Evolutionary conservation across 331 rosid species (phyloP), one percentile per base, ranked within the genome.

Genomic region (Rhamnella rubrinervis): DNA sequence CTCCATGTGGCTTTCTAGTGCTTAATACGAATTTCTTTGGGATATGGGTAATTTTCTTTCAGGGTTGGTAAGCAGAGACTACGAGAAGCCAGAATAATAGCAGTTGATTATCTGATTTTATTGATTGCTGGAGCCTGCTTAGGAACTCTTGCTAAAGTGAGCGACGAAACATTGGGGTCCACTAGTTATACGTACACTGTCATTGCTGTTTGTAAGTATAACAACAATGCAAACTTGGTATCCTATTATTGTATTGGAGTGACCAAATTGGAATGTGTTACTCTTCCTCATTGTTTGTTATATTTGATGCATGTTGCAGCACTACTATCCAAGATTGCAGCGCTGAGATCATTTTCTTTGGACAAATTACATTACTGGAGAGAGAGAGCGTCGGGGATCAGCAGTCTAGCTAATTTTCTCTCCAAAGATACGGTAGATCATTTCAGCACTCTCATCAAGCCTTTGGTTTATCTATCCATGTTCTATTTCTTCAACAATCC

Each of bases 291-390:
- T 77, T 85, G 82, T 44, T 7, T 31, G 35, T 31, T 31, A 3
- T 31, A 31, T 31, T 31, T 31, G 4, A 31, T 31, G 35, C 35
- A 31, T 31, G 35, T 44, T 53, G 23, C 93, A 90, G 96, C 95
- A 64, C 83, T 88, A 74, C 90, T 90, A 40, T 75, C 82, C 85
- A 88, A 86, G 89, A 88, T 88, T 59, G 51, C 95, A 37, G 95
- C 97, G 39, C 81, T 90, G 52, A 84, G 97, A 77, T 84, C 90
- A 71, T 90, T 88, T 86, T 84, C 96, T 58, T 49, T 88, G 65
- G 95, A 90, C 81, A 90, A 90, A 73, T 81, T 90, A 81, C 87
- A 86, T 63, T 90, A 88, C 53, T 84, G 90, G 95, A 82, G 97
- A 78, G 97, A 88, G 71, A 84, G 87, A 72, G 81, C 97, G 53